Evolutionary conservation across 2,329 filamentous ascomycete species (phyloP), one percentile per base, ranked within the genome.

Genomic region (Aspergillus sp.): DNA sequence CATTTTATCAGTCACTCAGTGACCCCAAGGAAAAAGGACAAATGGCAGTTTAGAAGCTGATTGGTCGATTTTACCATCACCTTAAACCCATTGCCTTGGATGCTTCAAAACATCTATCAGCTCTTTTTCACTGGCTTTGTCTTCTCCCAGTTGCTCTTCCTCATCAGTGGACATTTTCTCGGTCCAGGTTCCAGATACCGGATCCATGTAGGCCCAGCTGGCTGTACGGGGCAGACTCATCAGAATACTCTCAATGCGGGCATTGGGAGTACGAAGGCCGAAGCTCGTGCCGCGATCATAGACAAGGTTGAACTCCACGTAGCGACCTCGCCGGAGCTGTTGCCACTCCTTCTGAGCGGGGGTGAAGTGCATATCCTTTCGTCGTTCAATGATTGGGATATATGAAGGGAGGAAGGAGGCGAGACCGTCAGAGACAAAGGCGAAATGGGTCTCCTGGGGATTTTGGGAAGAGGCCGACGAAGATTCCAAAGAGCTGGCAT

Each of bases 261-360:
- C 86, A 34, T 89, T 89, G 0, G 93, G 93, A 0, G 91, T 95
- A 61, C 93, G 93, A 51, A 98, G 73, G 1, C 93, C 93, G 67
- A 98, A 98, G 6, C 87, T 84, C 2, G 93, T 98, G 3, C 93
- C 93, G 27, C 93, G 82, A 71, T 98, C 93, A 69, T 98, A 90
- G 44, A 98, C 89, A 32, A 98, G 78, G 70, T 98, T 98, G 70
- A 98, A 98, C 70, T 98, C 93, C 50, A 98, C 93, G 65, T 98
- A 98, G 59, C 90, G 79, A n/a, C 93, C 93, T 52, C 93, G 76
- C 39, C 93, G 80, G 50, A 98, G 76, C 73, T 97, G 93, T 72
- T 98, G 93, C 93, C 93, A 98, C 53, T 88, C 82, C 74, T 95
- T 96, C 71, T 96, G 87, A 54, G 83, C 77, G 38, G 86, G 84